phyloP scores from a whole-genome alignment of 83 land plant species.

The Picea mariana region DNA sequence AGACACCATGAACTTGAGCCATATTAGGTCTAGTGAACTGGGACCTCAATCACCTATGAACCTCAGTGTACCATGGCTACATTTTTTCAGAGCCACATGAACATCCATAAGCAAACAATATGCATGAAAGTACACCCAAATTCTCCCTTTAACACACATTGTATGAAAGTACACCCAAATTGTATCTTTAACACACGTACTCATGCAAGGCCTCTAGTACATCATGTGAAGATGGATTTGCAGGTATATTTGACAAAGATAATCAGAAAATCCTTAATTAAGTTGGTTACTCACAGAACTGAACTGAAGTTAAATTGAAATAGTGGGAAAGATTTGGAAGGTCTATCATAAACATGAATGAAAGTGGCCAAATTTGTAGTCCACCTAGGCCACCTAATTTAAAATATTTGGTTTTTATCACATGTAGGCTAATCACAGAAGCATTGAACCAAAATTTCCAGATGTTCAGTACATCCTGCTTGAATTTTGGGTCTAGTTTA shows the following conservation, averaged over 20 bases:
- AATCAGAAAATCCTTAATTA: not conserved
- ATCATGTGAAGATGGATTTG: conserved; percentile 9
- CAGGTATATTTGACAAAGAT: not conserved
- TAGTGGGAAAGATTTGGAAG: not conserved
- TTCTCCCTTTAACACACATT: too few relatives aligned
- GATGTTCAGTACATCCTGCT: not conserved
- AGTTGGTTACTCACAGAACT: not conserved
- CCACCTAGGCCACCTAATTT: too few relatives aligned
- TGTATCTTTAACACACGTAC: not conserved
- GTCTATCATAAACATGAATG: not conserved
- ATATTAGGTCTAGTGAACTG: too few relatives aligned
- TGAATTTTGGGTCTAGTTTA: not conserved
- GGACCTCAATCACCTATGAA: not conserved
- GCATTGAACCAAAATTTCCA: not conserved
- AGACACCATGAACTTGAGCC: too few relatives aligned
- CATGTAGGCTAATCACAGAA: not conserved
- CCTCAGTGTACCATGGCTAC: not conserved
- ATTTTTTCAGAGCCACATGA: too few relatives aligned
- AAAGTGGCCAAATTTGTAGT: not conserved
- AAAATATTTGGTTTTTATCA: not conserved
- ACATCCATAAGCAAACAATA: conserved; percentile 2
- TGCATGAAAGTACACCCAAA: too few relatives aligned
- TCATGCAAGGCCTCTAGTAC: not conserved
- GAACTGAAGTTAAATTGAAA: not conserved
- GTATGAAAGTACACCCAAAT: not conserved